Conservation (phyloP, 2,329 filamentous ascomycete genomes). For the Xylaria sp. region DNA sequence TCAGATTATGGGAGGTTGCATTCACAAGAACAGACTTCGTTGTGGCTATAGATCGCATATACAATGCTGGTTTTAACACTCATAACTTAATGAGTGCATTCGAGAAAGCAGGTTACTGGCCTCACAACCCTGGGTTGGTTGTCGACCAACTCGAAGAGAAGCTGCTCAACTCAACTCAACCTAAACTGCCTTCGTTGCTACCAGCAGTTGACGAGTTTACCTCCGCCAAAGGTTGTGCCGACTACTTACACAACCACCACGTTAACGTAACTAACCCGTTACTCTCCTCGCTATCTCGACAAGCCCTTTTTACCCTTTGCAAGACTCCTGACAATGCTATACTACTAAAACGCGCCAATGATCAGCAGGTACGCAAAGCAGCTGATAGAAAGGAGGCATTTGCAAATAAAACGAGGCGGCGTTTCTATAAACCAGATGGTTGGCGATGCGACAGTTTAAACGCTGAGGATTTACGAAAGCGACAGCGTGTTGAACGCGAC, state of each 20-base stretch:
- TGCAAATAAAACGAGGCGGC: background rate
- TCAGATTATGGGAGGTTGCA: background rate
- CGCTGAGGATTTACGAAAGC: background rate
- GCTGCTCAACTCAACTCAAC: background rate
- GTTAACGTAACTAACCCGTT: background rate
- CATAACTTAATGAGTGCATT: background rate
- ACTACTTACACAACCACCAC: background rate
- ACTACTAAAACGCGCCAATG: background rate
- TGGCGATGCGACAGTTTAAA: background rate
- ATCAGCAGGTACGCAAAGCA: background rate
- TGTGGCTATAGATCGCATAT: background rate
- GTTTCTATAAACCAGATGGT: background rate
- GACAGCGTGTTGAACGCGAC: background rate
- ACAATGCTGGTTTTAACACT: background rate
- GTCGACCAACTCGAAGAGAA: background rate
- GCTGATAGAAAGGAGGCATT: background rate
- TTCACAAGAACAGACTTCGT: background rate
- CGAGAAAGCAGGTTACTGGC: background rate
- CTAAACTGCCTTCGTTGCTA: background rate
- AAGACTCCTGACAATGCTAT: background rate
- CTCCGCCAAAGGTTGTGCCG: background rate
- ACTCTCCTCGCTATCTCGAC: background rate
- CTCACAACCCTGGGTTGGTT: background rate
- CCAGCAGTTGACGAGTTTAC: background rate
- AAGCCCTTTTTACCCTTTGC: background rate